Base-by-base conservation (phyloP, 441 rosid species). In the Croton laevigatus region DNA sequence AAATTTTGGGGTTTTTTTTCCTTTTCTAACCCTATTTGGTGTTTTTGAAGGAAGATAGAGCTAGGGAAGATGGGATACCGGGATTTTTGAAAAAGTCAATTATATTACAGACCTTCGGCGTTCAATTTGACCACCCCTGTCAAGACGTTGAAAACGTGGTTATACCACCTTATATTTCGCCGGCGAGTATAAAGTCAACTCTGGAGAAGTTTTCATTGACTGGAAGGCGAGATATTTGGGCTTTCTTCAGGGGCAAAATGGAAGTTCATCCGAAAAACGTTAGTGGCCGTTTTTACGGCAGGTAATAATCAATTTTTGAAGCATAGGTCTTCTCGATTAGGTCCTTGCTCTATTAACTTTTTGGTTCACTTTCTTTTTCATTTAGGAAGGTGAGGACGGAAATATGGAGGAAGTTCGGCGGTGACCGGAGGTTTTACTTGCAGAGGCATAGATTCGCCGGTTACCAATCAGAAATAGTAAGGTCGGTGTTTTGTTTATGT, bases 161-260 rank as follows among this genome's bases (percentile, higher is more conserved):
- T 14, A 89, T 94, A 61, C 97, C 98, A 45, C 97, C 98, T 40
- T 94, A 91, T 69, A 53, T 94, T 44, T 72, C 93, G 53, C 94
- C 91, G 83, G 90, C 48, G 48, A 88, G 85, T 59, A 17, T 91
- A n/a, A 70, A 38, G 40, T 79, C 64, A 52, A 91, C 91, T 10
- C 79, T 74, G n/a, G 77, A 74, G 63, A 81, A 74, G 51, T 59
- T 75, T 55, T 86, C 89, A 81, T 55, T 69, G 48, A 71, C 71
- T 68, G 82, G 84, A 6, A 69, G 75, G 55, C 89, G 98, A 42
- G 97, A 91, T 73, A 89, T 94, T 58, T 83, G 81, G 85, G 97
- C 75, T 1, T 94, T 89, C 71, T 94, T 94, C 74, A 81, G 98
- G n/a, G 98, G 98, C 8, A 94, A 94, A 66, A 94, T 94, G 98